Conservation (phyloP, 164 flowering plant genomes). For the Vitis amurensis region DNA sequence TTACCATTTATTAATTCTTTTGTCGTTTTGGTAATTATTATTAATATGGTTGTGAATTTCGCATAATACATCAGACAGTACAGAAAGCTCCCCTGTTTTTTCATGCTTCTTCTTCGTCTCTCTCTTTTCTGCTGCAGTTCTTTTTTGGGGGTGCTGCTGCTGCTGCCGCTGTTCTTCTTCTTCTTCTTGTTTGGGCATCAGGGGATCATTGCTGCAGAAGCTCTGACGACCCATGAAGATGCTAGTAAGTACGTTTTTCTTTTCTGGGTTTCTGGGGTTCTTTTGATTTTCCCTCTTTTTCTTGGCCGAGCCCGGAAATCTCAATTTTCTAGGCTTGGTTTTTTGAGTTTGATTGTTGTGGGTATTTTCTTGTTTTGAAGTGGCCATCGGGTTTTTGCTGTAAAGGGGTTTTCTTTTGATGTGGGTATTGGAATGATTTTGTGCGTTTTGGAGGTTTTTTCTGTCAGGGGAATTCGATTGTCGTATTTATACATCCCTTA, state of each 20-base stretch:
- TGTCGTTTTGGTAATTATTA: slow-evolving; percentile 19
- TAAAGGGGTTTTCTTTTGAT: background rate
- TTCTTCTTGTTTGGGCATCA: background rate
- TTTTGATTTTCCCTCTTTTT: background rate
- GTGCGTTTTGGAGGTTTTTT: background rate
- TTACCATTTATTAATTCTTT: slow-evolving; percentile 6
- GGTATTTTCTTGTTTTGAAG: background rate
- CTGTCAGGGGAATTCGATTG: background rate
- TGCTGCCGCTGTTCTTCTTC: background rate
- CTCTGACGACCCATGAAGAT: slow-evolving; percentile 52
- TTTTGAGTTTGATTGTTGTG: slow-evolving; percentile 3
- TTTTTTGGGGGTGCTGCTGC: slow-evolving; percentile 3
- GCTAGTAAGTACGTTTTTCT: slow-evolving; percentile 87
- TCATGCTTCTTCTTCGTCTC: slow-evolving; percentile 2
- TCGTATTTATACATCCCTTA: background rate
- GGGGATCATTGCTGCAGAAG: slow-evolving; percentile 7
- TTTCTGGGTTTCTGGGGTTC: slow-evolving; percentile 12
- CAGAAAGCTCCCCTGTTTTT: slow-evolving; percentile 11
- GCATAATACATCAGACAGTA: slow-evolving; percentile 18
- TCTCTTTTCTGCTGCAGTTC: background rate
- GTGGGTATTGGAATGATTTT: background rate
- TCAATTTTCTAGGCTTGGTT: background rate
- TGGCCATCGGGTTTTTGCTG: background rate
- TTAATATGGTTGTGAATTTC: slow-evolving; percentile 19
- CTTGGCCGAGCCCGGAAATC: slow-evolving; percentile 10